phyloP scores from a whole-genome alignment of 2,329 filamentous ascomycete species.

The Alternaria sp. region DNA sequence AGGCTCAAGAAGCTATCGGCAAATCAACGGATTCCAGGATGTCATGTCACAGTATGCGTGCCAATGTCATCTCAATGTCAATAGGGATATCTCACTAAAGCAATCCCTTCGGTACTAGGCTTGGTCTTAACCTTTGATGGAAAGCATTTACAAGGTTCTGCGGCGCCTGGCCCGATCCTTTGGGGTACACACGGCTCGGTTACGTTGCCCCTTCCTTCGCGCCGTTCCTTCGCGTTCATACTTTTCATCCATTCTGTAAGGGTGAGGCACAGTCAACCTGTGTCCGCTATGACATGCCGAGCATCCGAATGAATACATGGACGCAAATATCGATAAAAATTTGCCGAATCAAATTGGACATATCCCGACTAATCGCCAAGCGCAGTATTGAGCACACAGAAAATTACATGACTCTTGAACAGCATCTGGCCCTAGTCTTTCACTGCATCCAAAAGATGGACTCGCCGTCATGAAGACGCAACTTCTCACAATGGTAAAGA shows the following conservation, averaged over 20 bases:
- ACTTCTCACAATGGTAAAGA: neutral
- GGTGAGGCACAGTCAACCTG: neutral
- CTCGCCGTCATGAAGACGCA: neutral
- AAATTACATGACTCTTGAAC: rapidly evolving
- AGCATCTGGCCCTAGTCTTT: neutral
- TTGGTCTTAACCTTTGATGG: neutral
- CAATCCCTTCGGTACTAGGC: neutral
- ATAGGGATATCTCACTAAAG: neutral
- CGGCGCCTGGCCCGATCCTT: neutral
- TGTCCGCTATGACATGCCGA: neutral
- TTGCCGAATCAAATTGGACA: rapidly evolving
- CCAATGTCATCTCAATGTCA: too few relatives aligned
- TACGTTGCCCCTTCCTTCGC: neutral
- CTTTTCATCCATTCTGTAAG: neutral
- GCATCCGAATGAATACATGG: neutral
- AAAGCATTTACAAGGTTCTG: neutral
- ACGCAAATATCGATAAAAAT: neutral
- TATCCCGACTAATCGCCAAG: neutral
- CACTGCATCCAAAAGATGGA: too few relatives aligned
- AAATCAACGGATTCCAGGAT: too few relatives aligned
- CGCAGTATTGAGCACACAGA: neutral
- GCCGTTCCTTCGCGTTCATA: neutral
- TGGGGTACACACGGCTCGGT: neutral
- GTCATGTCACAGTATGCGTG: too few relatives aligned
- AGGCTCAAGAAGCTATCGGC: too few relatives aligned